Percentiles rank a stretch among this genome's conserved stretches.
These are phyloP conservation scores for Stephania yunnanensis DNA, from an alignment of 164 flowering plant genomes.

Conservation along the genomic window DNA sequence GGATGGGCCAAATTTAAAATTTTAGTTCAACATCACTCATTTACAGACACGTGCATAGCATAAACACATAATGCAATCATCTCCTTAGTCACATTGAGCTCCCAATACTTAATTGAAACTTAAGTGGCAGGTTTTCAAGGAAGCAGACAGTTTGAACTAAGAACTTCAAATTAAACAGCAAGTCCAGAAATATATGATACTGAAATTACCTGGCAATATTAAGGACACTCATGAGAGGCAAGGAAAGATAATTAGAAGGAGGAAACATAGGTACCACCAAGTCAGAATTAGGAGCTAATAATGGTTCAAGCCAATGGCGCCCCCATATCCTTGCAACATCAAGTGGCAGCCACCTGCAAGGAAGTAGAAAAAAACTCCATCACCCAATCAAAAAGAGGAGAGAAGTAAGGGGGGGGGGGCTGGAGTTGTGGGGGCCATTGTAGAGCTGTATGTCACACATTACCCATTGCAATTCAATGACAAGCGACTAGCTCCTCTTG, in stretches of 20 bases:
- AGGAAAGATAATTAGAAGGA: conserved; percentile 63
- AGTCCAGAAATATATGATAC: neutral
- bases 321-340: conserved; percentile 97
- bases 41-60: too few relatives aligned
- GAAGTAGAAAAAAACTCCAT: neutral
- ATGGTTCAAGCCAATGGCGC: conserved; percentile 90
- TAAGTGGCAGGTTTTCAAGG: neutral
- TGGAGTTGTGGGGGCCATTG: too few relatives aligned
- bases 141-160: neutral
- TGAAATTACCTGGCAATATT: conserved; percentile 77
- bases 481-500: conserved; percentile 78
- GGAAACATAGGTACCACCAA: conserved; percentile 53
- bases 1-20: too few relatives aligned
- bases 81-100: too few relatives aligned
- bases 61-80: too few relatives aligned
- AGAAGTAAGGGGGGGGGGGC: too few relatives aligned
- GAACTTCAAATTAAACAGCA: neutral
- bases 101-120: neutral
- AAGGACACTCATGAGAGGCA: conserved; percentile 85
- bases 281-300: conserved; percentile 69
- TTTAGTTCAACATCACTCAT: too few relatives aligned
- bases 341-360: conserved; percentile 81
- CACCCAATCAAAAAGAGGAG: neutral
- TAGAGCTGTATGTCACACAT: conserved; percentile 6
- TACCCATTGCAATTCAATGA: conserved; percentile 95